Evolutionary conservation across 2,329 filamentous ascomycete genomes (phyloP).

Genomic region (Macrophomina pseudophaseolina): DNA sequence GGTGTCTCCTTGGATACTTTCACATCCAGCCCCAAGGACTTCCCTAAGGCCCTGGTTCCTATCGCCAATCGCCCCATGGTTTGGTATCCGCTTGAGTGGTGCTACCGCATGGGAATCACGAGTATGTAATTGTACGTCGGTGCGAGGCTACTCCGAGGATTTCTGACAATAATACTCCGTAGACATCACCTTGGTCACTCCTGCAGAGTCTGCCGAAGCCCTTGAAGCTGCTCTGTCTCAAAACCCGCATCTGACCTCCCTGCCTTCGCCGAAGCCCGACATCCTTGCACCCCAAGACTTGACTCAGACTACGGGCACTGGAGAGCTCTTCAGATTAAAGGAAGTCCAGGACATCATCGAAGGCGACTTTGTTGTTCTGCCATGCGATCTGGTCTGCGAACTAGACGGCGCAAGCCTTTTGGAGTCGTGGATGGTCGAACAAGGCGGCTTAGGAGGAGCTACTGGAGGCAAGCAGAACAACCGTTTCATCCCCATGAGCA

Average conservation of each 20-base stretch:
- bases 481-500: constrained; percentile 52
- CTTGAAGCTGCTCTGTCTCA: constrained; percentile 74
- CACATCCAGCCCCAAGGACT: constrained; percentile 77
- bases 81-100: constrained; percentile 87
- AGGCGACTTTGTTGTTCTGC: constrained; percentile 86
- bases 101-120: constrained; percentile 78
- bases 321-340: constrained; percentile 81
- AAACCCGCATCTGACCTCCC: constrained; percentile 75
- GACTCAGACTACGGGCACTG: constrained; percentile 85
- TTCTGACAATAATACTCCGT: constrained; percentile 26
- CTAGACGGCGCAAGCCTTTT: constrained; percentile 80
- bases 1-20: constrained; percentile 83
- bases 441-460: constrained; percentile 68
- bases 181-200: constrained; percentile 64
- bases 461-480: constrained; percentile 57
- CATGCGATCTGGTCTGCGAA: constrained; percentile 93
- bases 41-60: constrained; percentile 80
- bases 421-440: constrained; percentile 90
- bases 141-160: background rate
- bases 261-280: constrained; percentile 74
- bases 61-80: constrained; percentile 88
- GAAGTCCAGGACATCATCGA: constrained; percentile 80
- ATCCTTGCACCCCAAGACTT: constrained; percentile 77
- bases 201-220: constrained; percentile 64
- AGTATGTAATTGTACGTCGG: constrained; percentile 53